Evolutionary conservation across 352 stramenopile genomes (phyloP).

Genomic region (Pythium dissotocum): DNA sequence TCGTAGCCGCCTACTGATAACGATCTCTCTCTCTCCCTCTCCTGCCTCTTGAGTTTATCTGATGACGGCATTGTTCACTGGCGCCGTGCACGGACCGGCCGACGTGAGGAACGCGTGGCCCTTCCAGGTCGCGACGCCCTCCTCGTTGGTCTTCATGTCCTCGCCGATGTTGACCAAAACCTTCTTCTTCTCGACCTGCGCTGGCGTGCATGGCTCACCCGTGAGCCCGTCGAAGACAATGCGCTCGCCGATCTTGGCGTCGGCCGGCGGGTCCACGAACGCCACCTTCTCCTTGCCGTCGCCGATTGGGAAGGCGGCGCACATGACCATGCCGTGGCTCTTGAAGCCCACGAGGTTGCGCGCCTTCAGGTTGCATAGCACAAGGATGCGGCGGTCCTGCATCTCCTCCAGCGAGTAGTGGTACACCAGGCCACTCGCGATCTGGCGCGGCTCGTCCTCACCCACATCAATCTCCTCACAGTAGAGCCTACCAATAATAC

Average conservation of each 20-base stretch:
- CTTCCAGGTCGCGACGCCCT: constrained; percentile 84
- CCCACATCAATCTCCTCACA: constrained; percentile 92
- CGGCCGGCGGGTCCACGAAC: constrained; percentile 82
- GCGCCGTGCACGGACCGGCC: constrained; percentile 69
- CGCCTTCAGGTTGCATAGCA: constrained; percentile 92
- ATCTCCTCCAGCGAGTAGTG: constrained; percentile 90
- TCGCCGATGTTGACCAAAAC: constrained; percentile 75
- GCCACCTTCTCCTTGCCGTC: constrained; percentile 81
- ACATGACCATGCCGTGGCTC: constrained; percentile 93
- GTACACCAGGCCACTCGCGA: constrained; percentile 84
- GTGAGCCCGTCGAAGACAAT: constrained; percentile 66
- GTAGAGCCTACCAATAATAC: constrained; percentile 56
- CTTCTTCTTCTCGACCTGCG: constrained; percentile 91
- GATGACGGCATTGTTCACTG: constrained; percentile 75
- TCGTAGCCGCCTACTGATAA: background rate
- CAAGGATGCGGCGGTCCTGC: constrained; percentile 80
- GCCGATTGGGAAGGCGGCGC: constrained; percentile 62
- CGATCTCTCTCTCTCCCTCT: background rate
- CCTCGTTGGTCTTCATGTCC: constrained; percentile 81
- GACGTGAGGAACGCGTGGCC: constrained; percentile 77
- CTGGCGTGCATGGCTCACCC: constrained; percentile 75
- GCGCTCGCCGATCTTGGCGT: constrained; percentile 72
- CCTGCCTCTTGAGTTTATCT: constrained; percentile 43
- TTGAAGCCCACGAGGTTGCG: constrained; percentile 90
- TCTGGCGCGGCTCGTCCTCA: constrained; percentile 82